A percentile compares a stretch with the other conserved stretches of the same genome.
Conservation (phyloP, 1,284 basidiomycete genomes). For the Flammula alnicola region DNA sequence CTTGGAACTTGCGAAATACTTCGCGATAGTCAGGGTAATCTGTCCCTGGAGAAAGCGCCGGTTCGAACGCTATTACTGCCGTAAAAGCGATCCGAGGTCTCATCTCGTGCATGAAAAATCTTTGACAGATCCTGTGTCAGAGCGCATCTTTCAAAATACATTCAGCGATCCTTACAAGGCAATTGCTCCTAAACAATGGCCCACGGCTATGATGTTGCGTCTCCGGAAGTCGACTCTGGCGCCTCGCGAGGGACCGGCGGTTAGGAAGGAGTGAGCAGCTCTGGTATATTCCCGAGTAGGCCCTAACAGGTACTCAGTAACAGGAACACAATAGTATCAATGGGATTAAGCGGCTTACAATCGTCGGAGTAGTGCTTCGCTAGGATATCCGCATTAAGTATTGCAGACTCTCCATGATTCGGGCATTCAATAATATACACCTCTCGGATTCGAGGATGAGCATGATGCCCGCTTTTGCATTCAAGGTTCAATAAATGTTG, state of each 20-base stretch:
- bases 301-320: background rate
- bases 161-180: constrained; percentile 1
- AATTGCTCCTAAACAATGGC: constrained; percentile 10
- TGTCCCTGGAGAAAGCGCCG: background rate
- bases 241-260: background rate
- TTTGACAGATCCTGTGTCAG: background rate
- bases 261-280: background rate
- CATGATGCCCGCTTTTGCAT: too few species aligned
- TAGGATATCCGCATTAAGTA: background rate
- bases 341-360: too few species aligned
- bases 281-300: background rate
- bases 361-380: background rate
- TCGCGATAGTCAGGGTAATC: background rate
- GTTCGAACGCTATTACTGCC: constrained; percentile 5
- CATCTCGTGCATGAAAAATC: constrained; percentile 2
- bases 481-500: background rate
- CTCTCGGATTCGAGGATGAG: background rate
- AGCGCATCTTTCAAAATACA: too few species aligned
- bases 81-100: background rate
- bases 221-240: constrained; percentile 5
- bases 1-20: constrained; percentile 1
- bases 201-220: constrained; percentile 3
- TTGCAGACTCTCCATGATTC: constrained; percentile 7
- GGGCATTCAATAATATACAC: constrained; percentile 4
- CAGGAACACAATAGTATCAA: too few species aligned